phyloP scores from a whole-genome alignment of 73 alveolate genomes.

The Paramecium caudatum region DNA sequence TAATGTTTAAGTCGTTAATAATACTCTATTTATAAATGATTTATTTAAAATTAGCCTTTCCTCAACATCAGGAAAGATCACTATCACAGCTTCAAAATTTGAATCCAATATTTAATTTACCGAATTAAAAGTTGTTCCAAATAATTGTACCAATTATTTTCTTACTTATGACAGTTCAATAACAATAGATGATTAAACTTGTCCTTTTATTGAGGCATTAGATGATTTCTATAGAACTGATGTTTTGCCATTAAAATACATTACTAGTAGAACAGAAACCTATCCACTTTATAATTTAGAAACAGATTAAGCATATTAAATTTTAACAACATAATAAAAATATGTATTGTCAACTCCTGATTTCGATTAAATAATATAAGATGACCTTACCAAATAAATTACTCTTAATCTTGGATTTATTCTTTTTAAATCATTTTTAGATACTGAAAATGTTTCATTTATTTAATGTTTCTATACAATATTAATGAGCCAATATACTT shows the following conservation, averaged over 20 bases:
- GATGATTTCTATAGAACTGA: background rate
- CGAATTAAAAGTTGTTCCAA: background rate
- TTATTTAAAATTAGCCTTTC: background rate
- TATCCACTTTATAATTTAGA: too few relatives aligned
- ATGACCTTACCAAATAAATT: too few relatives aligned
- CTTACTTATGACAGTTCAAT: background rate
- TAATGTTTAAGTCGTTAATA: background rate
- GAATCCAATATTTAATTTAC: background rate
- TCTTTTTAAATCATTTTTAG: background rate
- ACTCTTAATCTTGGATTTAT: background rate
- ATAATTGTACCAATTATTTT: background rate
- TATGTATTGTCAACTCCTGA: too few relatives aligned
- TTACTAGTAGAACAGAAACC: too few relatives aligned
- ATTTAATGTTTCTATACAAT: background rate
- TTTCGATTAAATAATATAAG: background rate
- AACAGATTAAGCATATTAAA: too few relatives aligned
- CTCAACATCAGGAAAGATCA: background rate
- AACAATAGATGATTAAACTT: background rate
- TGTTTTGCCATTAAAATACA: background rate
- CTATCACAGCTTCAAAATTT: background rate
- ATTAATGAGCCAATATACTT: background rate
- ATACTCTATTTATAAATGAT: background rate
- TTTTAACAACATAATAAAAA: too few relatives aligned
- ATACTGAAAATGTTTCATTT: background rate
- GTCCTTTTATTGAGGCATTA: background rate